A percentile compares a stretch with the other conserved stretches of the same genome.
Conservation (phyloP, 306 rosid species). For the Cercis canadensis region DNA sequence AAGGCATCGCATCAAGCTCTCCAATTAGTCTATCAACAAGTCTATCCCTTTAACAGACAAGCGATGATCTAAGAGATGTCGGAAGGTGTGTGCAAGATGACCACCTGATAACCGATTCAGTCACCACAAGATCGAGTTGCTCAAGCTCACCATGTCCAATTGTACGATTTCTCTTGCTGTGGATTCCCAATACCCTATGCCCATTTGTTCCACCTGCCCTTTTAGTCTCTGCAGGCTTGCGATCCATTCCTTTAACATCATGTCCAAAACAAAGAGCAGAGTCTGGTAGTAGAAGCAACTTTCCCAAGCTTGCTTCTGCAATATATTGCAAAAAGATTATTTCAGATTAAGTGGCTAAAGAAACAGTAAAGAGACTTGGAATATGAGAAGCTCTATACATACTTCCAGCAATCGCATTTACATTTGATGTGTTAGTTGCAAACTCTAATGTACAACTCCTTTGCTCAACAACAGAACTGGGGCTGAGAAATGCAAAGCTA, state of each 20-base stretch:
- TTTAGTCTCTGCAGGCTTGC: constrained; percentile 52
- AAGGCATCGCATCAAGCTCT: constrained; percentile 39
- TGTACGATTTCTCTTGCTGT: constrained; percentile 81
- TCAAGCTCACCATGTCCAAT: constrained; percentile 85
- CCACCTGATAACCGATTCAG: constrained; percentile 90
- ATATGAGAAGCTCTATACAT: constrained; percentile 24
- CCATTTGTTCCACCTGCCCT: constrained; percentile 61
- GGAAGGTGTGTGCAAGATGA: constrained; percentile 84
- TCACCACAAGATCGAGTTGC: constrained; percentile 77
- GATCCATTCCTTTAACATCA: constrained; percentile 39
- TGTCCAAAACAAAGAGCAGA: constrained; percentile 50
- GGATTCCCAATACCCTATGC: constrained; percentile 59
- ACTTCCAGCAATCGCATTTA: constrained; percentile 61
- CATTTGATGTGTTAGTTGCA: constrained; percentile 46
- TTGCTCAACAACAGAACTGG: constrained; percentile 54
- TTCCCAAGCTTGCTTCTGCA: constrained; percentile 61
- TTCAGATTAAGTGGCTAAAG: constrained; percentile 20
- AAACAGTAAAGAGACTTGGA: neutral
- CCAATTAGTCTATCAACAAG: constrained; percentile 7
- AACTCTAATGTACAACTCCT: constrained; percentile 55
- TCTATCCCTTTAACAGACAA: constrained; percentile 61
- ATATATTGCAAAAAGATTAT: constrained; percentile 22
- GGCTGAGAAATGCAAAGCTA: constrained; percentile 83
- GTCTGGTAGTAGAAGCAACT: constrained; percentile 56
- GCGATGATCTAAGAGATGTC: constrained; percentile 77